Base-by-base conservation (phyloP, 495 filamentous ascomycete genomes). In the Pyronema omphalodes region DNA sequence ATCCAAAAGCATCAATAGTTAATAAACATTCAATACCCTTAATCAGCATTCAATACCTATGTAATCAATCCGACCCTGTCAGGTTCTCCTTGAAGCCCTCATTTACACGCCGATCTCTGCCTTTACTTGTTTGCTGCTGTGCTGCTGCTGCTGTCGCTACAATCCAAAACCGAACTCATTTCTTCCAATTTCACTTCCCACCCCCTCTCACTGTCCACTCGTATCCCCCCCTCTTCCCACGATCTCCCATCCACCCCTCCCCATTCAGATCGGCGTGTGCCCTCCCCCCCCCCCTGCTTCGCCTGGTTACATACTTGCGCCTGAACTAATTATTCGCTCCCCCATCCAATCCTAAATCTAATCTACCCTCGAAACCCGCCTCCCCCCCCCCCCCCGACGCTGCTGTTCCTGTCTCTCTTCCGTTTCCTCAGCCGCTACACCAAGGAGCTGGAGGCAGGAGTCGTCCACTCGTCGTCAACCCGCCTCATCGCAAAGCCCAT, bases 401-500 rank as follows among this genome's bases (percentile, higher is more conserved):
- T 6, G 39, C 39, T 17, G 39, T 41, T 41, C 39, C 39, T 41
- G 39, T 41, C 39, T 41, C 37, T 40, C 11, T 17, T 41, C 39
- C 15, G 39, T 41, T 41, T 41, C 39, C 39, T 17, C 39, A 41
- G 39, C 39, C 39, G 39, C 39, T 41, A 41, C 39, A 41, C 39
- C 39, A 29, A 29, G 23, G 23, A 29, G 23, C 15, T 17, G 39
- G 11, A 12, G 39, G 15, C 11, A 17, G 39, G 39, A 41, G 39
- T 41, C 39, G 39, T 29, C 23, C 23, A 29, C 2, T 41, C 39
- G 39, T 55, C 53, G 34, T 55, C 53, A 55, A 44, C 37, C 44
- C 33, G n/a, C 53, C 46, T 51, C 35, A 50, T 46, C 52, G 48
- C 29, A 17, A 39, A 53, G 35, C 29, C 52, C 52, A 46, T 1